phyloP scores from a whole-genome alignment of 257 asterid species.

The Catharanthus roseus region DNA sequence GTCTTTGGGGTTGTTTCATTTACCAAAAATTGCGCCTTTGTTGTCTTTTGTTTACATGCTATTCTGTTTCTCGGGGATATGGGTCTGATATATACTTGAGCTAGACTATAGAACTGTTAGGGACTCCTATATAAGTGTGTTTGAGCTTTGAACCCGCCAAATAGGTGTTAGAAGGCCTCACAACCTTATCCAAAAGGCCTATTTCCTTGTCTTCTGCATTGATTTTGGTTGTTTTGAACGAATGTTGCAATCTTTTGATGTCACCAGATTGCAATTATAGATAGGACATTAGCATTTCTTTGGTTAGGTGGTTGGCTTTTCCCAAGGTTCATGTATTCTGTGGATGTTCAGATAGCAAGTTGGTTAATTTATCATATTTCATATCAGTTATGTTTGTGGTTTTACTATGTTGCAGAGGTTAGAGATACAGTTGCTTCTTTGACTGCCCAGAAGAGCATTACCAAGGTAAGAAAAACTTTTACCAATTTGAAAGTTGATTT shows the following conservation, averaged over 20 bases:
- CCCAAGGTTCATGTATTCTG: background rate
- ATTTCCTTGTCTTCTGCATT: background rate
- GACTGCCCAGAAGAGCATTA: slow-evolving; percentile 39
- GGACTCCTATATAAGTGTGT: background rate
- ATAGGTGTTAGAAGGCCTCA: background rate
- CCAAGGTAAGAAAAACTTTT: slow-evolving; percentile 42
- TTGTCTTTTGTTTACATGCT: background rate
- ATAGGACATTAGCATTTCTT: background rate
- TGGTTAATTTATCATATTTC: background rate
- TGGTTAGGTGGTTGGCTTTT: background rate
- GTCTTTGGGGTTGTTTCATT: too few species aligned
- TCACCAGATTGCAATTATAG: background rate
- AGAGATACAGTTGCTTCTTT: slow-evolving; percentile 41
- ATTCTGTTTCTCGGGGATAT: background rate
- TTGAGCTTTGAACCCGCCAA: background rate
- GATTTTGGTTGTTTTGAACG: background rate
- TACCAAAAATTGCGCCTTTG: background rate
- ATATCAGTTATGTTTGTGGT: background rate
- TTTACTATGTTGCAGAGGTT: slow-evolving; percentile 41
- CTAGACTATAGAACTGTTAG: background rate
- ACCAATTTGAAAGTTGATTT: background rate
- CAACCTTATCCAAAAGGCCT: background rate
- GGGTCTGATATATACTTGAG: background rate
- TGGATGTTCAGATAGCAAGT: background rate
- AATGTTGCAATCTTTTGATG: background rate